Base-by-base conservation (phyloP, 1,139 yeast genomes). In the Blastobotrys aristatus region DNA sequence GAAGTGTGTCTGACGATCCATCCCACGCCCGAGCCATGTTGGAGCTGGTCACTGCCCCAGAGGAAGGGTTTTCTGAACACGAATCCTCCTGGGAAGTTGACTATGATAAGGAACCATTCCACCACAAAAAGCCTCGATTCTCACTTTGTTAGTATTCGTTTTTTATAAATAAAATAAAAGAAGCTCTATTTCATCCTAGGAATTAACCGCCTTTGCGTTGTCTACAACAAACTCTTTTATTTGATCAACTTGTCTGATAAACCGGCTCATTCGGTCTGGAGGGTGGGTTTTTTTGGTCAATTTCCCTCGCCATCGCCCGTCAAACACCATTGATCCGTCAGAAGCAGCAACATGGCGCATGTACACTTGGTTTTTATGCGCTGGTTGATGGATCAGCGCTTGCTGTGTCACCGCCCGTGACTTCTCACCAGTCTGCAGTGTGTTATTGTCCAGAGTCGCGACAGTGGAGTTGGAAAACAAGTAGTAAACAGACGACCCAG, bases 371-470 rank as follows among this genome's bases (percentile, higher is more conserved):
- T 18, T 20, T 8, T 4, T 18, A 7, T 27, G 27, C n/a, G 22
- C 14, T 13, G 40, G 46, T 16, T 35, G 41, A 30, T 43, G 41
- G n/a, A 43, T 36, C n/a, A 43, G 5, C 10, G 46, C 46, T 13
- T 43, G 46, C 30, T 43, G 46, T 3, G 40, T 13, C 3, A 42
- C 32, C 6, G 40, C 32, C 14, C 17, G 16, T 7, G 38, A 33
- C 24, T 24, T n/a, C 16, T 18, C 13, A 4, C 13, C 22, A 6
- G 20, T 29, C 24, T 26, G 14, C n/a, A 6, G 7, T 8, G 6
- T 16, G 13, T 31, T 31, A 14, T 31, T 14, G 2, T 32, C 22
- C 2, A 38, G 4, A 14, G 18, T 8, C 6, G 18, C 21, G n/a
- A 31, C 31, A n/a, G 44, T n/a, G 4, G 38, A 32, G 20, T 41